Evolutionary conservation across 345 rosid genomes (phyloP), one percentile per base, ranked within the genome.

Genomic region (Salix purpurea): DNA sequence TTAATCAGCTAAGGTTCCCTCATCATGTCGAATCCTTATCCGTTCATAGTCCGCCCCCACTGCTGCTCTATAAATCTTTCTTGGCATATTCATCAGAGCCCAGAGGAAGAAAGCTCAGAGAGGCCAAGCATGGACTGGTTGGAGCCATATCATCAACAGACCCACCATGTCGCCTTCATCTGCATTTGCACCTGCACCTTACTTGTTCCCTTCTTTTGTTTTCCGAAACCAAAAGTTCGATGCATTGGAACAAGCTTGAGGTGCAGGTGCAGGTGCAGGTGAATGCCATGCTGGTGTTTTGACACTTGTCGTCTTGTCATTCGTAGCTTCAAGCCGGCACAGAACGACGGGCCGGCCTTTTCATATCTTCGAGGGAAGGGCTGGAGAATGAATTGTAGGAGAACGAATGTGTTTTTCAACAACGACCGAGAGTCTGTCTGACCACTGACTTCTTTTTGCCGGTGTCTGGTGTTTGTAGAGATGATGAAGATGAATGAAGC

Each of bases 161-260:
- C 15, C 16, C 80, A 78, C 81, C 82, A 69, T 86, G 89, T 68
- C 36, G 88, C 86, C 81, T 89, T 89, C 72, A 15, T 80, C 89
- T 89, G 90, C 90, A 89, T 84, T 89, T 87, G 89, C 90, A 89
- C 92, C 90, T 89, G 90, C 89, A 87, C 87, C 89, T 89, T 74
- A 56, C 36, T 11, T 65, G n/a, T 69, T 28, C 65, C 30, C 46
- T 65, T 30, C 11, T 23, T 4, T 60, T 23, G 69, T 36, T 28
- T 9, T 67, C 40, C 39, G 21, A 19, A 19, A 18, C 44, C 40
- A 15, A 2, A 36, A 46, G 14, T 10, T 40, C 9, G 44, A 40
- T 9, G 12, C 44, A 40, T 2, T 40, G 12, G 12, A 40, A 40
- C 14, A 40, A 40, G 44, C 44, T 34, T 42, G 61, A 86, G 91